Evolutionary conservation across 2,329 filamentous ascomycete species (phyloP), one percentile per base, ranked within the genome.

Genomic region (Dothidotthia symphoricarpi): DNA sequence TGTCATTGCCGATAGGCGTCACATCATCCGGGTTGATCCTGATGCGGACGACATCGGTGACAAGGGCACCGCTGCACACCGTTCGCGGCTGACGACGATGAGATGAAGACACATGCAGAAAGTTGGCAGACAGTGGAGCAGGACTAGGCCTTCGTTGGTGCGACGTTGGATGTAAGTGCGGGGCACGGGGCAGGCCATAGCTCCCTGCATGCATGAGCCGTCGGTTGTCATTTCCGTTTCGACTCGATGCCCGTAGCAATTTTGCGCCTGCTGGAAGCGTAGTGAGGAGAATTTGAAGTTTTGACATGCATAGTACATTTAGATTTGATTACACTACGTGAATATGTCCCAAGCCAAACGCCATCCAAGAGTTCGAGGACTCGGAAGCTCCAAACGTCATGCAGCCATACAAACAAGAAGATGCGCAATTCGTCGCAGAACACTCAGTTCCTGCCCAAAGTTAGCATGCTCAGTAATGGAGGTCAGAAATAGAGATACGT

Each of bases 381-480:
- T 40, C 33, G 36, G 33, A 43, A 49, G 40, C 45, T 49, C 41
- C 37, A 36, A 41, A 39, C 31, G 39, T 51, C 41, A 32, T 48
- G 32, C 46, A 37, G 26, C 34, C 36, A 40, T 36, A 31, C 43
- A 43, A 43, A 34, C 36, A 45, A 47, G 43, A 35, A n/a, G 28
- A 43, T 58, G 38, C 42, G 39, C 43, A 28, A 38, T 41, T 49
- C 43, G 34, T 51, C 30, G 46, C 25, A 17, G 30, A 17, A 17
- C 10, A 24, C 29, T 61, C 45, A 66, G 50, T 66, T 66, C 24
- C 63, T 66, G 38, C 13, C n/a, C 3, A 24, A 17, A 27, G 43
- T 64, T 31, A 62, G 57, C 43, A 24, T 22, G 5, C 9, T 9
- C 19, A 22, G 9, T 22, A 22, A 24, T 12, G 7, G 3, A 15